Evolutionary conservation across 441 rosid genomes (phyloP).

Genomic region (Eruca vesicaria): DNA sequence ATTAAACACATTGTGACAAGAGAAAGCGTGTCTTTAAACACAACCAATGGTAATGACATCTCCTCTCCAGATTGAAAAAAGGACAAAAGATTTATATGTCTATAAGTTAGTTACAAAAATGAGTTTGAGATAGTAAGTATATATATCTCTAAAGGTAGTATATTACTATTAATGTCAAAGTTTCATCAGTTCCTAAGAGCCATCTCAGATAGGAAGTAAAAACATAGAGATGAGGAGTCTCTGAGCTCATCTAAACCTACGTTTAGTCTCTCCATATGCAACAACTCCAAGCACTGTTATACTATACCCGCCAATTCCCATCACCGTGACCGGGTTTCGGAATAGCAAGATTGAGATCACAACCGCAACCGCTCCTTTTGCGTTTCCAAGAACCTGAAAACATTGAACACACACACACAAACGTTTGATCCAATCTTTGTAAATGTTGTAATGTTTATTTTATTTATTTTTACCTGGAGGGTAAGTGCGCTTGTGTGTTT

Average conservation of each 20-base stretch:
- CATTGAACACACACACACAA: not conserved
- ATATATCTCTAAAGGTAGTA: slow-evolving; percentile 9
- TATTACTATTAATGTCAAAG: not conserved
- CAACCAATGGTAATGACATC: not conserved
- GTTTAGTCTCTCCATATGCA: slow-evolving; percentile 90
- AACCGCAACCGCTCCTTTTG: slow-evolving; percentile 97
- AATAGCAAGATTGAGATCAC: slow-evolving; percentile 84
- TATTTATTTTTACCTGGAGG: slow-evolving; percentile 65
- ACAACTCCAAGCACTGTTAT: slow-evolving; percentile 83
- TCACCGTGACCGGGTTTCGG: slow-evolving; percentile 81
- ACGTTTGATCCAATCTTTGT: not conserved
- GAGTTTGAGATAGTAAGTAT: not conserved
- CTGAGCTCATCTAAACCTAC: slow-evolving; percentile 57
- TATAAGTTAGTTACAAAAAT: slow-evolving; percentile 31
- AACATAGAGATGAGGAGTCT: too few species aligned
- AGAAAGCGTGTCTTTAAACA: not conserved
- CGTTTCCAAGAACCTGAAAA: slow-evolving; percentile 87
- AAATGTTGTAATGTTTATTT: not conserved
- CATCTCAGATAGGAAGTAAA: slow-evolving; percentile 4
- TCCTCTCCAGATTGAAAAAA: not conserved
- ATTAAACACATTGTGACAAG: not conserved
- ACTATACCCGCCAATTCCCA: slow-evolving; percentile 82
- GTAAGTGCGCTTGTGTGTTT: slow-evolving; percentile 93
- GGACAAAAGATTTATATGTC: not conserved
- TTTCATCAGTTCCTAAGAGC: slow-evolving; percentile 9